Conservation (phyloP, 1,284 basidiomycete species). For the Athelia psychrophila region DNA sequence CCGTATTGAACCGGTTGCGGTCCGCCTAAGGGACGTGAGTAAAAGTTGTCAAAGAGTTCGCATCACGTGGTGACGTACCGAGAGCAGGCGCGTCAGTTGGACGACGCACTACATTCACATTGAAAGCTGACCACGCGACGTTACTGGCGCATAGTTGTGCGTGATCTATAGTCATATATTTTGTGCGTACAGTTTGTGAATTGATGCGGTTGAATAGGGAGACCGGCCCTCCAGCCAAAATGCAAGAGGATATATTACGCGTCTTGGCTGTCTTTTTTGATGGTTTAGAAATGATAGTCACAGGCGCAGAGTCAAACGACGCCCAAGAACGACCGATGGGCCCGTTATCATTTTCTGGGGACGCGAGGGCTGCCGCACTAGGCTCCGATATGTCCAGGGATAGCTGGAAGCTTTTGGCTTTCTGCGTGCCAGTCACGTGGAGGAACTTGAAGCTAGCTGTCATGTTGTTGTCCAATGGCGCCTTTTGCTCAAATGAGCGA, state of each 20-base stretch:
- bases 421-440: conserved; percentile 85
- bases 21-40: conserved; percentile 49
- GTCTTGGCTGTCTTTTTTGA: conserved; percentile 97
- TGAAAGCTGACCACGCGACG: conserved; percentile 90
- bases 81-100: conserved; percentile 54
- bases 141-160: conserved; percentile 84
- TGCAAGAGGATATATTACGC: conserved; percentile 89
- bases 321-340: conserved; percentile 77
- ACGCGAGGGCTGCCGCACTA: conserved; percentile 40
- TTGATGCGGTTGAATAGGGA: conserved; percentile 97
- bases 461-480: conserved; percentile 76
- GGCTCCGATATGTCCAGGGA: conserved; percentile 81
- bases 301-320: conserved; percentile 86
- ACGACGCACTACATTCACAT: conserved; percentile 78
- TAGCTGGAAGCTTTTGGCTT: conserved; percentile 87
- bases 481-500: conserved; percentile 78
- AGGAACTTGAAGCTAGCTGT: conserved; percentile 88
- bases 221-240: conserved; percentile 87
- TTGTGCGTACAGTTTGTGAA: conserved; percentile 94
- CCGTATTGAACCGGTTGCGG: conserved; percentile 89
- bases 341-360: conserved; percentile 49
- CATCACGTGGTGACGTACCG: conserved; percentile 57
- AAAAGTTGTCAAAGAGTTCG: conserved; percentile 31
- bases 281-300: conserved; percentile 95
- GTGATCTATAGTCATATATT: conserved; percentile 92